A percentile compares a stretch with the other conserved stretches of the same genome.
phyloP scores from a whole-genome alignment of 116 monocot species.

The Zostera marina region DNA sequence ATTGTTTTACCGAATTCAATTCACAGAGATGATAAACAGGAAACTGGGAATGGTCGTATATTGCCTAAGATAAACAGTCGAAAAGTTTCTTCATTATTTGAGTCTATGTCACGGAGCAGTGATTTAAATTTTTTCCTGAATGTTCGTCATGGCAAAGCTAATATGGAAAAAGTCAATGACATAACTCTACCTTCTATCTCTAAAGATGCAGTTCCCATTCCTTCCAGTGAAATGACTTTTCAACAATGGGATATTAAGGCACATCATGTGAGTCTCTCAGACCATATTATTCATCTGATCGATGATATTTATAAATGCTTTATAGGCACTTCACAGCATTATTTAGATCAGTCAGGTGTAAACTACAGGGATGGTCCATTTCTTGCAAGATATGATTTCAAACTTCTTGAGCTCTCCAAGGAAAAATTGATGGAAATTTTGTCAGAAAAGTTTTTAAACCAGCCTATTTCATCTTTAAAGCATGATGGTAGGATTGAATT shows the following conservation, averaged over 20 bases:
- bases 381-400: conserved; percentile 11
- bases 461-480: conserved; percentile 10
- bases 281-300: conserved; percentile 28
- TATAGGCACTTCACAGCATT: conserved; percentile 23
- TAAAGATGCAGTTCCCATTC: conserved; percentile 13
- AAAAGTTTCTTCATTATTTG: conserved; percentile 37
- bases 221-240: conserved; percentile 5
- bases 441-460: conserved; percentile 11
- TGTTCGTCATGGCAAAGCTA: conserved; percentile 30
- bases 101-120: conserved; percentile 43
- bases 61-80: conserved; percentile 8
- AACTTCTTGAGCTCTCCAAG: conserved; percentile 32
- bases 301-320: conserved; percentile 33
- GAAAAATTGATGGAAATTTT: conserved; percentile 40
- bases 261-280: conserved; percentile 28
- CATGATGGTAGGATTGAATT: conserved; percentile 22
- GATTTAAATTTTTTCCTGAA: conserved; percentile 67
- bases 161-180: conserved; percentile 10
- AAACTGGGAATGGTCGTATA: conserved; percentile 7
- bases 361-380: conserved; percentile 8
- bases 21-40: conserved; percentile 5
- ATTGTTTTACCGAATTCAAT: conserved; percentile 8
- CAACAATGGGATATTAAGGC: conserved; percentile 28
- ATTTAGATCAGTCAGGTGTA: conserved; percentile 29
- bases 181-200: conserved; percentile 9